phyloP scores from a whole-genome alignment of 225 moss, liverwort and hornwort species.

The Sphagnum tenellum region DNA sequence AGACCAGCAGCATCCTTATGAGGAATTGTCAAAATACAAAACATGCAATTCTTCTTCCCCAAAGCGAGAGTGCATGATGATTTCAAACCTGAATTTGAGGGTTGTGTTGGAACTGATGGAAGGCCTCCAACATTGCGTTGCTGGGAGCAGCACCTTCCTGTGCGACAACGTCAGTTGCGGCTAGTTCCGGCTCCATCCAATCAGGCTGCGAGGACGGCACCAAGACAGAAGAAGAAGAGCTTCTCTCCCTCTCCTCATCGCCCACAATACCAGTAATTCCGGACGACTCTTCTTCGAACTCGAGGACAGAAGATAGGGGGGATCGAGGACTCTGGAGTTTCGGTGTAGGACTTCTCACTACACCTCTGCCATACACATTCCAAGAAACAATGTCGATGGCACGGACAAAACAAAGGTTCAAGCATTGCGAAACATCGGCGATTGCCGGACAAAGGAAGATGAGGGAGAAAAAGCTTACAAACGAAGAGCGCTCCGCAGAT shows the following conservation, averaged over 20 bases:
- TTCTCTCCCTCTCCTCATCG: conserved; percentile 30
- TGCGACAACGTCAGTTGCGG: too few relatives aligned
- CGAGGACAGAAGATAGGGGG: conserved; percentile 6
- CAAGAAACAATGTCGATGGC: too few relatives aligned
- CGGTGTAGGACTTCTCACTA: too few relatives aligned
- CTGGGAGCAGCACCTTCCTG: conserved; percentile 21
- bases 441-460: neutral
- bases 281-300: conserved; percentile 27
- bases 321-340: too few relatives aligned
- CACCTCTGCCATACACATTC: too few relatives aligned
- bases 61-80: neutral
- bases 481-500: conserved; percentile 71
- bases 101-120: conserved; percentile 76
- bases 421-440: neutral
- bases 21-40: neutral
- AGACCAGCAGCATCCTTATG: too few relatives aligned
- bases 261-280: conserved; percentile 29
- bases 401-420: neutral
- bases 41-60: neutral
- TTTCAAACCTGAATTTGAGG: conserved; percentile 61
- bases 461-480: conserved; percentile 23
- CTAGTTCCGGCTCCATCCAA: too few relatives aligned
- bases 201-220: too few relatives aligned
- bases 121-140: conserved; percentile 58
- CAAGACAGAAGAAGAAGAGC: conserved; percentile 25